Base-by-base conservation (phyloP, 495 filamentous ascomycete genomes). In the Penicillium antarcticum region DNA sequence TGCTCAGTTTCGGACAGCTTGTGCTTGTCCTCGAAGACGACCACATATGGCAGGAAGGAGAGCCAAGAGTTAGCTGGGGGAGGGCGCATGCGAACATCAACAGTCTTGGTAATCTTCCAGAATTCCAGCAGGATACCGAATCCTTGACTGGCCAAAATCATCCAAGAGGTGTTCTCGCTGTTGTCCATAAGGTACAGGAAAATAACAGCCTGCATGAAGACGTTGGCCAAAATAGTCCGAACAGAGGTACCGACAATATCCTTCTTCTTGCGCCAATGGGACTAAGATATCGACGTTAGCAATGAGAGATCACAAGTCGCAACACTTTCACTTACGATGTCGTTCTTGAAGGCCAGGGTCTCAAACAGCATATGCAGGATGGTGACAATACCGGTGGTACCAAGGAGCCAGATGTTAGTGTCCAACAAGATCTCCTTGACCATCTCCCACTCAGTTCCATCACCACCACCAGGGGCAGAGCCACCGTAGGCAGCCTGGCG, bases 221-320 rank as follows among this genome's bases (percentile, higher is more conserved):
- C 92, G 62, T 97, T 98, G 54, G 89, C 92, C 35, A 98, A 77
- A 62, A 98, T 98, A 8, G 95, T 95, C 32, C 94, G 89, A 37
- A 98, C 87, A 7, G 91, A 96, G 23, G 95, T 90, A 47, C 94
- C 94, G 31, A 98, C 90, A 44, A 92, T 88, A 75, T 97, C 95
- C 75, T 98, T 98, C 88, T 98, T 98, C 74, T 97, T 96, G 60
- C 90, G 88, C 81, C 92, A 98, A 71, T 98, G 94, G 21, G 90
- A 80, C 76, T 78, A 35, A 18, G 16, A 52, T 24, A 37, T 36
- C 31, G 36, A 17, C 26, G 38, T 69, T 56, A 68, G 62, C 35
- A 47, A 54, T n/a, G n/a, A 5, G 21, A 16, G 19, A 36, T 4
- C 42, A 33, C 9, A 23, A 5, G 45, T 29, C 12, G n/a, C 1